Conservation (phyloP, 148 eudicot genomes). For the Beta vulgaris region DNA sequence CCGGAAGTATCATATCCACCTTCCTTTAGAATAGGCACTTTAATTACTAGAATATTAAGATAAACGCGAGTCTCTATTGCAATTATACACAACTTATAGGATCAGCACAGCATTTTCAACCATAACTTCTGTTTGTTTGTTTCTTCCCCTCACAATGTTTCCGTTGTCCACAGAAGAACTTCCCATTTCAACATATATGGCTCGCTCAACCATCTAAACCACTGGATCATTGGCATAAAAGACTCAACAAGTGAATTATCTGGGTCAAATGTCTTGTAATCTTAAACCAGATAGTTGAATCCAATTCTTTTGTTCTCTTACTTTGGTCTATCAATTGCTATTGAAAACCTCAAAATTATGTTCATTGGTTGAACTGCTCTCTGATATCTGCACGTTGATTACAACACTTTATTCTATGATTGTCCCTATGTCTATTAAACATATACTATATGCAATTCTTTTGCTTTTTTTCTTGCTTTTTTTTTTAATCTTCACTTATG, state of each 20-base stretch:
- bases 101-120: too few relatives aligned
- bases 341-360: not conserved
- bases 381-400: not conserved
- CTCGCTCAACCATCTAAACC: not conserved
- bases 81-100: too few relatives aligned
- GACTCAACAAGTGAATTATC: not conserved
- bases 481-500: not conserved
- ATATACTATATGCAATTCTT: not conserved
- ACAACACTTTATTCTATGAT: too few relatives aligned
- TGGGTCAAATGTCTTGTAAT: not conserved
- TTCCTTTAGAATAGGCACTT: too few relatives aligned
- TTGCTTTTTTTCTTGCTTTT: not conserved
- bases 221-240: not conserved
- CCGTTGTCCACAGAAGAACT: not conserved
- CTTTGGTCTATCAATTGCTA: not conserved
- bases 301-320: not conserved
- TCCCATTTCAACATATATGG: constrained; percentile 6
- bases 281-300: not conserved
- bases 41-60: too few relatives aligned
- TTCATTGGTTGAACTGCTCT: not conserved
- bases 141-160: not conserved
- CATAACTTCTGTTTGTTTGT: not conserved
- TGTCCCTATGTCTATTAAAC: not conserved
- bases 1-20: too few relatives aligned
- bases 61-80: too few relatives aligned